Conservation (phyloP, 257 asterid genomes). For the Solanum okadae region DNA sequence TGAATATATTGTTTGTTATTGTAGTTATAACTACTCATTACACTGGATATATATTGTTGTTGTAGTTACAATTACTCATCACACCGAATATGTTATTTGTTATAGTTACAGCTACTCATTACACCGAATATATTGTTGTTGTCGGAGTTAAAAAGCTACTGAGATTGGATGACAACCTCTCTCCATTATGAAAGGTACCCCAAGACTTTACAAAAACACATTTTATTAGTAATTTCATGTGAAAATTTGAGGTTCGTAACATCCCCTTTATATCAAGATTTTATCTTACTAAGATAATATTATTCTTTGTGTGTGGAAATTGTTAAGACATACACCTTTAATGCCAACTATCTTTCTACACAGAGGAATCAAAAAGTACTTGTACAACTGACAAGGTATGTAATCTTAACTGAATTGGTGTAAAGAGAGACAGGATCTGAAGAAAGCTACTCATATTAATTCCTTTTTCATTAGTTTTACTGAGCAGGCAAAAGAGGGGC, state of each 20-base stretch:
- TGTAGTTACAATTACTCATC: too few relatives aligned
- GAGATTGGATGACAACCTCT: conserved; percentile 6
- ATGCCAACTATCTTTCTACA: neutral
- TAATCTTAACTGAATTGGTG: neutral
- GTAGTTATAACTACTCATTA: too few relatives aligned
- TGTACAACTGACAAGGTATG: conserved; percentile 1
- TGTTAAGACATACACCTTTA: neutral
- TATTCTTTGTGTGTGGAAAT: neutral
- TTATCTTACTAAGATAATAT: neutral
- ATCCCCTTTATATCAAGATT: neutral
- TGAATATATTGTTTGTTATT: too few relatives aligned
- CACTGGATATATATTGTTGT: too few relatives aligned
- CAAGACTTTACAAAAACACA: neutral
- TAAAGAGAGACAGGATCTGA: neutral
- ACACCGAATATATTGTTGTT: too few relatives aligned
- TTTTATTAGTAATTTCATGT: neutral
- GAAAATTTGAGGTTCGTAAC: neutral
- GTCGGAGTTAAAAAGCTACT: too few relatives aligned
- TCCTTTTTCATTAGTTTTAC: neutral
- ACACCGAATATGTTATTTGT: too few relatives aligned
- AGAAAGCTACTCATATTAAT: neutral
- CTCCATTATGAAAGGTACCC: neutral
- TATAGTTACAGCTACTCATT: too few relatives aligned
- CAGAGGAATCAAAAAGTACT: neutral
- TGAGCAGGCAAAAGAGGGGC: neutral